Evolutionary conservation across 805 yeast genomes (phyloP).

Genomic region (Ogataea degrootiae): DNA sequence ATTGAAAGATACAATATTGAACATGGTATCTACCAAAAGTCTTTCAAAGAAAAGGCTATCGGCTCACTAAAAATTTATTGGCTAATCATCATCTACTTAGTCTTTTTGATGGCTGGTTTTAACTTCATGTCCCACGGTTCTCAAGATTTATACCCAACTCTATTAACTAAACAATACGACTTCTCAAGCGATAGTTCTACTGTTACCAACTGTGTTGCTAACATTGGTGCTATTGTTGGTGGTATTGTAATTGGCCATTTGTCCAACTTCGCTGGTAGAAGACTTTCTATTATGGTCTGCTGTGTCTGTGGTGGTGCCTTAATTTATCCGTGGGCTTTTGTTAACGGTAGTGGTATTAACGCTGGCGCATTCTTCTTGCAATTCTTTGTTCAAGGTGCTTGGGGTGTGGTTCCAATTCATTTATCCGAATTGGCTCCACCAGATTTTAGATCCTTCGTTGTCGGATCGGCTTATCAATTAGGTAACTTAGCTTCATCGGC

Average conservation of each 20-base stretch:
- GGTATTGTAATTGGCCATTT: conserved; percentile 53
- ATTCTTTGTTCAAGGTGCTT: conserved; percentile 63
- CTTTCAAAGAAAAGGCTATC: conserved; percentile 30
- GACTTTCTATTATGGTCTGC: conserved; percentile 47
- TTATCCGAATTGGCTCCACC: conserved; percentile 59
- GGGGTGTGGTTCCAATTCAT: conserved; percentile 65
- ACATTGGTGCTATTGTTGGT: conserved; percentile 54
- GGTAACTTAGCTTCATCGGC: conserved; percentile 68
- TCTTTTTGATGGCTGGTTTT: conserved; percentile 59
- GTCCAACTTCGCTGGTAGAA: conserved; percentile 51
- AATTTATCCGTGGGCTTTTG: conserved; percentile 60
- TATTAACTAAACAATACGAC: conserved; percentile 42
- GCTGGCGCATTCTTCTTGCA: conserved; percentile 61
- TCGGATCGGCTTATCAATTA: conserved; percentile 61
- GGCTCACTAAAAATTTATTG: conserved; percentile 45
- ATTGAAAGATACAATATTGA: conserved; percentile 28
- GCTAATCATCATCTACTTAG: conserved; percentile 53
- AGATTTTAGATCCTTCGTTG: conserved; percentile 56
- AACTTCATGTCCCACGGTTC: conserved; percentile 61
- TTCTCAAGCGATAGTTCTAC: conserved; percentile 42
- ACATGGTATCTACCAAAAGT: conserved; percentile 27
- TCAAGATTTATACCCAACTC: conserved; percentile 58
- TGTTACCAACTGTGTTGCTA: conserved; percentile 53
- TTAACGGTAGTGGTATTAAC: conserved; percentile 40
- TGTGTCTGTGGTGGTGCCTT: conserved; percentile 55